Evolutionary conservation across 2,329 filamentous ascomycete genomes (phyloP), one percentile per base, ranked within the genome.

Genomic region (Pyrenophora seminiperda): DNA sequence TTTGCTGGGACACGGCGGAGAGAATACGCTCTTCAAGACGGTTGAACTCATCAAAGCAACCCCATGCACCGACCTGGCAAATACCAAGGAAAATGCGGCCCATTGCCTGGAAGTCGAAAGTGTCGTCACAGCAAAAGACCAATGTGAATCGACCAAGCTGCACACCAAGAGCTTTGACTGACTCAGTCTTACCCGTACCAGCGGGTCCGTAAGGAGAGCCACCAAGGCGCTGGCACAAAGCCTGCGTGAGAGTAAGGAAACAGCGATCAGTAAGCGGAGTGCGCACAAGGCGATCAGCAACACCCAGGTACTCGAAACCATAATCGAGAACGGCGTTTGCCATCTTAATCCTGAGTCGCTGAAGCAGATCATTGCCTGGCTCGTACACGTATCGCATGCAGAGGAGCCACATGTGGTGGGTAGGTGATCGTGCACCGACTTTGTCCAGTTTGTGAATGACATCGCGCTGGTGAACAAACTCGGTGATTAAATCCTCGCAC

Each of bases 21-120:
- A 99, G 76, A 53, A 99, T 99, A 58, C 94, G 87, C 77, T 99
- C 94, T 68, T 99, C 94, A 15, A 99, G 81, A 82, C 94, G 90
- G 76, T 99, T 99, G 81, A 99, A 99, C 78, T 99, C 94, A 69
- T 99, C 94, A 75, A 99, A 99, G 79, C 94, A 99, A 66, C 95
- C 95, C 94, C 94, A 99, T 4, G 94, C 94, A 72, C 94, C 94
- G 39, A 99, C 94, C 73, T 99, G 94, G 73, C 95, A 99, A 56
- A 99, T 96, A 82, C 94, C 94, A 29, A 99, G 82, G 83, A 99
- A 99, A 65, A 99, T 99, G 62, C 94, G 90, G 11, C 95, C 95
- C 94, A 99, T 99, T 41, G 94, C 94, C 70, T 99, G 94, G 81
- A 97, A 99, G 74, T 99, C 94, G 67, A 99, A 99, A 0, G 94